Base-by-base conservation (phyloP, 352 stramenopile genomes). In the Pilasporangium apinafurcum region DNA sequence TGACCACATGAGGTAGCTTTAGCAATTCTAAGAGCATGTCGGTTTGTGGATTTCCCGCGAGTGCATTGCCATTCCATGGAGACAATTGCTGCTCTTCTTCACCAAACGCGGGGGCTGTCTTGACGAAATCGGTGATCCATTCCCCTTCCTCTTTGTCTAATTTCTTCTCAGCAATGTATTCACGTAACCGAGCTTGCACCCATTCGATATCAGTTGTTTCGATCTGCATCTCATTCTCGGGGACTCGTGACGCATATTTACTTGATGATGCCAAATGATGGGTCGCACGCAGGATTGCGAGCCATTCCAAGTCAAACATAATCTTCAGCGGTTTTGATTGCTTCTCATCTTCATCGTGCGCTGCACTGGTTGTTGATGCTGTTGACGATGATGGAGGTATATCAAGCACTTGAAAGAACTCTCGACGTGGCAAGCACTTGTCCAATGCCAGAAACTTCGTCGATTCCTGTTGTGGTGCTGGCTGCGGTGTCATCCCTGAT, bases 371-470 rank as follows among this genome's bases (percentile, higher is more conserved):
- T 10, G 17, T 32, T 14, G 37, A 44, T 18, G n/a, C 7, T 17
- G 20, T 1, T 17, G 29, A 17, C 4, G 52, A 45, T 25, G n/a
- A n/a, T 3, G 51, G 41, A 12, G 59, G 43, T 51, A 96, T 78
- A 41, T 98, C 69, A 4, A 98, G 39, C 25, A 99, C 83, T 42
- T 98, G 92, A 27, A 99, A 74, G 56, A 97, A 98, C 25, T 97
- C 84, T 18, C 95, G 68, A 34, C 88, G 80, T 10, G 92, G 96
- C 4, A 99, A 74, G 50, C 95, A 99, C 65, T 99, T 99, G 77
- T 99, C 97, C n/a, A 99, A 72, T 21, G 96, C 96, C n/a, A 99
- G 56, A 65, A 99, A 99, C 28, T 86, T 83, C 21, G 96, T 99
- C 53, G 62, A 53, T 9, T 42, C 29, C 17, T 37, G 17, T 8